A percentile compares a stretch with the other conserved stretches of the same genome.
Evolutionary conservation across 1,139 yeast genomes (phyloP).

Genomic region (Hansenula sp.): DNA sequence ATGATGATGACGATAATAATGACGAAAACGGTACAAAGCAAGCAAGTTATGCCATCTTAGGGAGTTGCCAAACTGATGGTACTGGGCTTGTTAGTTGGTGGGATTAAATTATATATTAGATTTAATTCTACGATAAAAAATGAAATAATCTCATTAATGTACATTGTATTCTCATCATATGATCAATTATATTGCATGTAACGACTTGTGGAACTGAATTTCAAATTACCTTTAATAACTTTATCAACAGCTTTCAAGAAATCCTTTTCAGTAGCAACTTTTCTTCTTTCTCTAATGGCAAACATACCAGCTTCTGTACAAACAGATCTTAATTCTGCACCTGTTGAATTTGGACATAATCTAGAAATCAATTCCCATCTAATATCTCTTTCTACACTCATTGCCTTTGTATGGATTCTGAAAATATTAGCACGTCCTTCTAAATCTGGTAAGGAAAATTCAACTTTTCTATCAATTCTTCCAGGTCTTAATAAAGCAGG

Average conservation of each 20-base stretch:
- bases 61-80: constrained; percentile 94
- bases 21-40: constrained; percentile 31
- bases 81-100: constrained; percentile 98
- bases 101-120: constrained; percentile 41
- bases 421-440: constrained; percentile 98
- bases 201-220: constrained; percentile 94
- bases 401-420: constrained; percentile 93
- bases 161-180: background rate
- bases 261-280: constrained; percentile 97
- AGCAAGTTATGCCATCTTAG: constrained; percentile 75
- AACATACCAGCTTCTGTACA: constrained; percentile 99
- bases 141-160: background rate
- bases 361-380: constrained; percentile 98
- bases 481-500: constrained; percentile 98
- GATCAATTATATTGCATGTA: constrained; percentile 91
- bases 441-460: constrained; percentile 90
- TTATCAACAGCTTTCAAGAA: constrained; percentile 96
- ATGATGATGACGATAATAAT: constrained; percentile 42
- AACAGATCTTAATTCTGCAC: constrained; percentile 95
- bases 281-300: constrained; percentile 96
- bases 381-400: constrained; percentile 95
- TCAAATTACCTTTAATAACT: constrained; percentile 97
- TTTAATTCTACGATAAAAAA: constrained; percentile 1
- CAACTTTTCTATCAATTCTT: constrained; percentile 96
- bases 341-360: constrained; percentile 96